A percentile compares a stretch with the other conserved stretches of the same genome.
Conservation (phyloP, 164 flowering plant species). For the Pachysandra terminalis region DNA sequence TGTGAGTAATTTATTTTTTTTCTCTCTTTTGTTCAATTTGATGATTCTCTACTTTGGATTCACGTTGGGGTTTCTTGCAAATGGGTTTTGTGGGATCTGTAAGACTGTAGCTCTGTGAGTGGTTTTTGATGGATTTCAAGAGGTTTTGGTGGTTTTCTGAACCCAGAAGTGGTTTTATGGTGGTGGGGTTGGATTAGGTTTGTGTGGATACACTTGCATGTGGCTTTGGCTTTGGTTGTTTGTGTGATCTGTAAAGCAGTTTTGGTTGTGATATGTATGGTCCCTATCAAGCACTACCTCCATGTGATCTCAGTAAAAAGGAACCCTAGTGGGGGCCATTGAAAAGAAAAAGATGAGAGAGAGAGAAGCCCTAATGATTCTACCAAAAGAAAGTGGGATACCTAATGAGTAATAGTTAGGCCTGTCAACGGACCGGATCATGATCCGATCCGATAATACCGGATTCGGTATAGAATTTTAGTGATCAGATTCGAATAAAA, state of each 20-base stretch:
- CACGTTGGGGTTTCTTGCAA: neutral
- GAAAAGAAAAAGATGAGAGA: too few species aligned
- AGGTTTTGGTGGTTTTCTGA: neutral
- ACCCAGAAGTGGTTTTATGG: neutral
- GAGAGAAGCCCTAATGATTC: too few species aligned
- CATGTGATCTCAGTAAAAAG: too few species aligned
- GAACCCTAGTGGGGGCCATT: too few species aligned
- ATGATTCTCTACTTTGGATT: too few species aligned
- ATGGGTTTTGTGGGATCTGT: neutral
- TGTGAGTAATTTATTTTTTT: constrained; percentile 4
- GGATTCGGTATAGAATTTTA: too few species aligned
- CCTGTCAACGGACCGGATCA: too few species aligned
- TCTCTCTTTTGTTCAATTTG: neutral
- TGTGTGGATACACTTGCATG: neutral
- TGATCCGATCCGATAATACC: too few species aligned
- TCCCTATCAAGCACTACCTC: neutral
- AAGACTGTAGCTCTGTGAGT: neutral
- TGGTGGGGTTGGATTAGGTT: neutral
- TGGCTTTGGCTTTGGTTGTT: neutral
- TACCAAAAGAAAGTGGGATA: too few species aligned
- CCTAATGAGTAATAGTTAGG: too few species aligned
- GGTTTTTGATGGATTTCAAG: neutral
- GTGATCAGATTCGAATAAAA: too few species aligned
- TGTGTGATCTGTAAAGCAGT: neutral
- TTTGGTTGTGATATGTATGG: neutral